Evolutionary conservation across 2,329 filamentous ascomycete genomes (phyloP), one percentile per base, ranked within the genome.

Genomic region (Penicillium nordicum): DNA sequence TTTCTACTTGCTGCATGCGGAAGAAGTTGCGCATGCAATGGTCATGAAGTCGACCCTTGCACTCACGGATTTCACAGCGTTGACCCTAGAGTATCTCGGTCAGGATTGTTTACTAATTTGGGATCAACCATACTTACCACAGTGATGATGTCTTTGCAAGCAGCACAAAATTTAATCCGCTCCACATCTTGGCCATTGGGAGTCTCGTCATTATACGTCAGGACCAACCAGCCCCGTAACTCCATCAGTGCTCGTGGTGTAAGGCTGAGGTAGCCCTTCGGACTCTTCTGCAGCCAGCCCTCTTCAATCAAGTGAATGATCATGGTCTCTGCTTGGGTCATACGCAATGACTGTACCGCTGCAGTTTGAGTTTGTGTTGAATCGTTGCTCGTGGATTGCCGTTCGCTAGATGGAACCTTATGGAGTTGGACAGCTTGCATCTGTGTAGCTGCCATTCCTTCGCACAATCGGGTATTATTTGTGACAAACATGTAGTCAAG

Each of bases 401-500:
- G 61, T 76, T 63, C 43, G 69, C 67, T n/a, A 16, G 68, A 62
- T 0, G 76, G 67, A 5, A 71, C 72, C 63, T 81, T 83, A 1
- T 80, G 78, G 4, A 95, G 76, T 64, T 90, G 87, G 51, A 89
- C 79, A 3, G 92, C 92, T 67, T 96, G 87, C 72, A 91, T 90
- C 43, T 84, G 82, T 12, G 85, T 88, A 4, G 97, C 78, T 4
- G 90, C 92, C 83, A 97, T 87, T 27, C 91, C 83, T 74, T 99
- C 93, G 67, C 86, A 84, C n/a, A 85, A 80, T 9, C 80, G 81
- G 0, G 87, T 90, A 69, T 97, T 97, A 77, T 91, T 86, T 21
- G 84, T 88, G 61, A 95, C 90, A 70, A 97, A 99, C 84, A 99
- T 96, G 65, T 84, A 86, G 71, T 97, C 92, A 0, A 99, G 82